These are phyloP conservation scores for Fusarium sacchari DNA, from an alignment of 2,329 filamentous ascomycete species.

Conservation along the genomic window DNA sequence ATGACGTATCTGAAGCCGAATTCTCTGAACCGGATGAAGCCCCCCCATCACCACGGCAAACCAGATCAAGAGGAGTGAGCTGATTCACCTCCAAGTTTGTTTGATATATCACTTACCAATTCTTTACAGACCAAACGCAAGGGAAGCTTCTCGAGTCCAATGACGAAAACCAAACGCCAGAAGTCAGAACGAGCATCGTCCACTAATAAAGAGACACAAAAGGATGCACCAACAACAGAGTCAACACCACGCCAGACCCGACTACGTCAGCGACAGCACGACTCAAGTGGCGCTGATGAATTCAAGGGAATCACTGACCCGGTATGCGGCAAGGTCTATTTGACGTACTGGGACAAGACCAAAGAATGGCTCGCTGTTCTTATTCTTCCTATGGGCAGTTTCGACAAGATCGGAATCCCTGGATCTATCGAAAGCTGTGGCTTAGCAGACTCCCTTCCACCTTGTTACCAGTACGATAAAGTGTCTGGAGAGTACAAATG, in stretches of 20 bases:
- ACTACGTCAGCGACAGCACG: neutral
- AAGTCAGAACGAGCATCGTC: neutral
- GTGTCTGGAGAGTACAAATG: neutral
- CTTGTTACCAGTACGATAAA: neutral
- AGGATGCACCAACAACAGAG: neutral
- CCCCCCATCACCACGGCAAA: neutral
- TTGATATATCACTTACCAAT: neutral
- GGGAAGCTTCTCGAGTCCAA: neutral
- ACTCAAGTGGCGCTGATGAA: neutral
- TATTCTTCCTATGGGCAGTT: conserved; percentile 1
- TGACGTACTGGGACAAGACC: conserved; percentile 1
- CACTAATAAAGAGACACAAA: neutral
- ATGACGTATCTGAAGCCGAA: neutral
- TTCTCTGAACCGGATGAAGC: neutral
- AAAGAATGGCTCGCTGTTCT: conserved; percentile 19
- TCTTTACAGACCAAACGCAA: neutral
- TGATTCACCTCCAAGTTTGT: accelerated
- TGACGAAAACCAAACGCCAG: neutral
- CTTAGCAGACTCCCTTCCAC: neutral
- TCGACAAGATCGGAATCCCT: neutral
- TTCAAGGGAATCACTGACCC: conserved; percentile 4
- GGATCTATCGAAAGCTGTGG: neutral
- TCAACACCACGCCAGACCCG: neutral
- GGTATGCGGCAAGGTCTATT: conserved; percentile 2
- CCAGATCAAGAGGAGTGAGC: neutral